Base-by-base conservation (phyloP, 257 asterid species). In the Petrea volubilis region DNA sequence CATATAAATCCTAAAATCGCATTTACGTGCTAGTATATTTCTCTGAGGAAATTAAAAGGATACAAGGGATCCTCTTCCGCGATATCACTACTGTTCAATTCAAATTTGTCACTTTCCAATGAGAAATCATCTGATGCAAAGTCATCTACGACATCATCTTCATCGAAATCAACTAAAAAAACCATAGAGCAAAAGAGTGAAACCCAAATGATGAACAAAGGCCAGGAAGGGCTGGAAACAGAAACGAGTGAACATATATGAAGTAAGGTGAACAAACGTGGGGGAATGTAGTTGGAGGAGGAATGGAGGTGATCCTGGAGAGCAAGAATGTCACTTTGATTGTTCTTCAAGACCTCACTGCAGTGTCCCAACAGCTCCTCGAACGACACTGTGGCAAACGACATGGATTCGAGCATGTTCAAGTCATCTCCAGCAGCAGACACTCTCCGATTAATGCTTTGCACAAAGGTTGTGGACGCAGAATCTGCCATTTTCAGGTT, bases 291-390 rank as follows among this genome's bases (percentile, higher is more conserved):
- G 79, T 59, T 49, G 74, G 67, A 78, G 55, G 82, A 68, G 56
- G 80, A 68, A 33, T 68, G 82, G 68, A 92, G 93, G 63, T 67
- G 85, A 56, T 86, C 90, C 79, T 79, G 82, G 77, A 91, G 87
- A 43, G 74, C 84, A 53, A 76, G 67, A 62, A 87, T 76, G 53
- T 83, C 91, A 52, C 31, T 73, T 61, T 87, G 91, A 68, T 86
- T 91, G 81, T 81, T 82, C 82, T 88, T 90, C 79, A 82, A 79
- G 58, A 94, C 88, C 82, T 94, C 95, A 28, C 76, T 81, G 90
- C 97, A 91, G 81, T 91, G 95, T 47, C 98, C 98, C 33, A 91
- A 72, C 33, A 94, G 92, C 89, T 94, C 98, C 90, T 89, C 98
- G 23, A 94, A 94, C 64, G 96, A 94, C 72, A 94, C 98, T 61